Base-by-base conservation (phyloP, 2,329 filamentous ascomycete genomes). In the Aureobasidium sp. region DNA sequence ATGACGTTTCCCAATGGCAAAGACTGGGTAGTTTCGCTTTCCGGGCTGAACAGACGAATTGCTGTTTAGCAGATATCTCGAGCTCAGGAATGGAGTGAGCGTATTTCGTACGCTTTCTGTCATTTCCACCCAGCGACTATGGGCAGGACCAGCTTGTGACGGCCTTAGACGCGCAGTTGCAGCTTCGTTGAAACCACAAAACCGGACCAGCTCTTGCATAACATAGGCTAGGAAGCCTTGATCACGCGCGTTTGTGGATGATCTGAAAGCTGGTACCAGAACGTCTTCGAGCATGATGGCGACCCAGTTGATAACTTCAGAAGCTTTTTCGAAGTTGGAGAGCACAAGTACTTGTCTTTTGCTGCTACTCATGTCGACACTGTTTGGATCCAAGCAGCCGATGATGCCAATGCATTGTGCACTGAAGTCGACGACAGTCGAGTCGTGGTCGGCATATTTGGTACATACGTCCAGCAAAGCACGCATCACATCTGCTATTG, bases 201-300 rank as follows among this genome's bases (percentile, higher is more conserved):
- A 85, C 48, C 87, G 86, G 3, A 97, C 81, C 44, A 97, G 81
- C 68, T 96, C 88, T 73, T 99, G 94, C 86, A 99, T 97, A 1
- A 88, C 90, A 74, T 89, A 99, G 1, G 93, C 93, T 19, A 99
- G 80, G 70, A 95, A 96, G 0, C 91, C 92, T 73, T 97, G 94
- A 6, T 91, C 82, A 66, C 85, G 87, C 2, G 91, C 89, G 71
- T 97, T 95, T 0, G 89, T 94, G 1, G 90, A 89, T 1, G 93
- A 96, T 47, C 96, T 79, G 70, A 99, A 99, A 0, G 92, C 88
- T 64, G 92, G 91, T 29, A 97, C 91, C 12, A 99, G 78, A 8
- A 96, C 88, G 70, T 95, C 83, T 69, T 96, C 88, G 17, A 99
- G 80, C 50, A 96, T 81, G 68, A 92, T 91, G 44, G 94, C 80